Conservation (phyloP, 257 asterid species). For the Catharanthus roseus region DNA sequence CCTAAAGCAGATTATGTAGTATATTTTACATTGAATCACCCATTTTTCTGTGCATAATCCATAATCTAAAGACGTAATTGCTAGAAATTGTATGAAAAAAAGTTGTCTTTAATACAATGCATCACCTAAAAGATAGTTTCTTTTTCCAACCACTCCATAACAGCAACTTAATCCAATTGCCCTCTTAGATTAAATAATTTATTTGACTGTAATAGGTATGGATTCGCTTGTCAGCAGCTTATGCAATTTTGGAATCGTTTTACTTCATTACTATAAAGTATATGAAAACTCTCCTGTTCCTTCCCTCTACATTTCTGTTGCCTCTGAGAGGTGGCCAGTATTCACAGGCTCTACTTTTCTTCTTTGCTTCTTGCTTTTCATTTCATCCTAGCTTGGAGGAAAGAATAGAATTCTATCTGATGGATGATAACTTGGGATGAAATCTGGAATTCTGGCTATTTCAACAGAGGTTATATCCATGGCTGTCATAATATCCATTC, state of each 20-base stretch:
- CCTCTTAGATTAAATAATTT: slow-evolving; percentile 20
- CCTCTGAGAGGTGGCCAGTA: too few relatives aligned
- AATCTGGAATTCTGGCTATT: slow-evolving; percentile 19
- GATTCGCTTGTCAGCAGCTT: slow-evolving; percentile 20
- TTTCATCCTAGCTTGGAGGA: background rate
- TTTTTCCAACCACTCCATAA: slow-evolving; percentile 52
- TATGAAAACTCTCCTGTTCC: too few relatives aligned
- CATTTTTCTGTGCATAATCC: background rate
- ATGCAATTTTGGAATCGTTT: background rate
- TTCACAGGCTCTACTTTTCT: too few relatives aligned
- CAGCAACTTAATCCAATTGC: slow-evolving; percentile 17
- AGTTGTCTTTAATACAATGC: background rate
- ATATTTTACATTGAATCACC: too few relatives aligned
- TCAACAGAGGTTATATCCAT: slow-evolving; percentile 29
- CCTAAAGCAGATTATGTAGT: too few relatives aligned
- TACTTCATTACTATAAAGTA: background rate
- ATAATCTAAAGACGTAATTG: slow-evolving; percentile 12
- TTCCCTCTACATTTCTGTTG: too few relatives aligned
- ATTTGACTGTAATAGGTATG: slow-evolving; percentile 1
- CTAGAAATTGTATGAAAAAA: background rate
- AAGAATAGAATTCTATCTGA: background rate
- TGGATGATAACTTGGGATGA: slow-evolving; percentile 23
- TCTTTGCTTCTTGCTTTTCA: background rate
- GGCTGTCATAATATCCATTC: slow-evolving; percentile 47
- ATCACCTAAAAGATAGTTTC: background rate